Evolutionary conservation across 108 stramenopile species (phyloP).

Genomic region (Fragilaria crotonensis): DNA sequence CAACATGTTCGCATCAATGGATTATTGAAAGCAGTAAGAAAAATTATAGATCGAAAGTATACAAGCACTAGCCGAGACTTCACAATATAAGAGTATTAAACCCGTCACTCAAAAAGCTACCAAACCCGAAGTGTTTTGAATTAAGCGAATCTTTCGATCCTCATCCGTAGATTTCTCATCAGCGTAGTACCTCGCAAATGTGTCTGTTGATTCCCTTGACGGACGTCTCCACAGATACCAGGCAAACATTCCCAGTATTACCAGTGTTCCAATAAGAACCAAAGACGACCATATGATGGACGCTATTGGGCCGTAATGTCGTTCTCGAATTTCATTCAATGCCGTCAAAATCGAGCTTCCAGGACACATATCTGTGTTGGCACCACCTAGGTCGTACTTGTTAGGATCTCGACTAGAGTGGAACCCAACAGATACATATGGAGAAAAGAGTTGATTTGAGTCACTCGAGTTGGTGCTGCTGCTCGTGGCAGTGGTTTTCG

Average conservation of each 20-base stretch:
- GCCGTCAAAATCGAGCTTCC: conserved; percentile 24
- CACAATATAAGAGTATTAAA: no score
- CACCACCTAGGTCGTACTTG: conserved; percentile 44
- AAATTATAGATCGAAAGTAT: no score
- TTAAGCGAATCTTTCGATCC: background rate
- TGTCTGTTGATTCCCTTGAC: background rate
- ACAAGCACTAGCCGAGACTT: no score
- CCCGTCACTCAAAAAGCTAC: background rate
- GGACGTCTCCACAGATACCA: conserved; percentile 10
- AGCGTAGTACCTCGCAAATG: background rate
- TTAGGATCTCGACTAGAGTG: conserved; percentile 14
- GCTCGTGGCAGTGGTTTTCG: background rate
- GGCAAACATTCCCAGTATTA: conserved; percentile 15
- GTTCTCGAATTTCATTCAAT: background rate
- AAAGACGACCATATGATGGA: conserved; percentile 14
- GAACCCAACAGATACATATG: conserved; percentile 29
- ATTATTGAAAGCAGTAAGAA: no score
- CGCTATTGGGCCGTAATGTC: background rate
- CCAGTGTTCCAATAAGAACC: conserved; percentile 25
- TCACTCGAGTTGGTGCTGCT: conserved; percentile 6
- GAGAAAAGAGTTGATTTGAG: conserved; percentile 10
- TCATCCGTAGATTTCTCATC: background rate
- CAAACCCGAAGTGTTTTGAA: background rate
- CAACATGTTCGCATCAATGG: no score
- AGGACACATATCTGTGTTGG: conserved; percentile 36